These are phyloP conservation scores for Iberis amara DNA, from an alignment of 441 rosid genomes.

Conservation along the genomic window DNA sequence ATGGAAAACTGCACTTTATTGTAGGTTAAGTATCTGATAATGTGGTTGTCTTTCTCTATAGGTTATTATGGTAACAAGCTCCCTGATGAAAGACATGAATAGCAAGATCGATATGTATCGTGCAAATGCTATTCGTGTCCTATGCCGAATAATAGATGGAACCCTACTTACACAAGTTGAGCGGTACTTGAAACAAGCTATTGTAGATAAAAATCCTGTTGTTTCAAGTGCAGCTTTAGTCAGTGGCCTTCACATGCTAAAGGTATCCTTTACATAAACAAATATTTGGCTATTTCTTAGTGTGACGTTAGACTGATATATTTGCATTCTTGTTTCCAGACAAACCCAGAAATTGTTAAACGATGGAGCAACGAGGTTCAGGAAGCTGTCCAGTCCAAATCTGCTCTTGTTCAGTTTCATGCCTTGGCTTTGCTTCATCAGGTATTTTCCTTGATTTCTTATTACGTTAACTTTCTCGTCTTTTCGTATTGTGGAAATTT, in stretches of 20 bases:
- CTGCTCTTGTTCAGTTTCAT: conserved; percentile 96
- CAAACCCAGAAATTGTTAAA: conserved; percentile 96
- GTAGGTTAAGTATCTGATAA: neutral
- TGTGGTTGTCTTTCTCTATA: conserved; percentile 19
- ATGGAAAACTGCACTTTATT: neutral
- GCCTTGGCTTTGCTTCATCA: conserved; percentile 93
- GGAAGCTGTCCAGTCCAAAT: conserved; percentile 96
- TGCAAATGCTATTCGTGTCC: conserved; percentile 96
- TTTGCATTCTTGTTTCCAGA: conserved; percentile 39
- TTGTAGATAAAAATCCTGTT: conserved; percentile 96
- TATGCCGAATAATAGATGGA: conserved; percentile 90
- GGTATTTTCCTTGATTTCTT: conserved; percentile 34
- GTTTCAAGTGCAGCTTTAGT: conserved; percentile 99
- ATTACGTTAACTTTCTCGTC: neutral
- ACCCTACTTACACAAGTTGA: conserved; percentile 92
- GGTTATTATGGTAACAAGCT: conserved; percentile 98
- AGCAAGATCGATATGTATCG: conserved; percentile 98
- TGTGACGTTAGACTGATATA: neutral
- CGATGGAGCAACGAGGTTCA: conserved; percentile 99
- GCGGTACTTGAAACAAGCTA: conserved; percentile 94
- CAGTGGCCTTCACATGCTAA: conserved; percentile 93
- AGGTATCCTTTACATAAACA: conserved; percentile 42
- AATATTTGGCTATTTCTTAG: neutral
- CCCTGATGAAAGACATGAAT: conserved; percentile 98
- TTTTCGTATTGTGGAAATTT: too few relatives aligned